A percentile compares a stretch with the other conserved stretches of the same genome.
These are phyloP conservation scores for Coccinonectria pachysandricola DNA, from an alignment of 2,329 filamentous ascomycete species.

Conservation along the genomic window DNA sequence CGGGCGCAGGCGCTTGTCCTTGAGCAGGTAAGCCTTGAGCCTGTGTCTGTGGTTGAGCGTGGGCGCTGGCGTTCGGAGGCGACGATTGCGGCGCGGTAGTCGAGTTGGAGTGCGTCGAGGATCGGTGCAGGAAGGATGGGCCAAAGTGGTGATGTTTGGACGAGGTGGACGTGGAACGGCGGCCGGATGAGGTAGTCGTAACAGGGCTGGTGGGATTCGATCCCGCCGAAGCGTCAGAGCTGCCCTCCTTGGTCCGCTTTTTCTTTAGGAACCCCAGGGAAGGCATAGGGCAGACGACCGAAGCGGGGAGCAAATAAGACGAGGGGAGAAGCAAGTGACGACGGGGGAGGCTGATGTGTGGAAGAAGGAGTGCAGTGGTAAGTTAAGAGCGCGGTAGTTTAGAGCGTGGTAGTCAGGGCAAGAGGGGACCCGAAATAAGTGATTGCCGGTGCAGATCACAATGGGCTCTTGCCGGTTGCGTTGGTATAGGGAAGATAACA, in stretches of 20 bases:
- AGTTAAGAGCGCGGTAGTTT: too few species aligned
- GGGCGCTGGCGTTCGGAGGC: too few species aligned
- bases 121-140: constrained; percentile 23
- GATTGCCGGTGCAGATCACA: too few species aligned
- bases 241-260: constrained; percentile 92
- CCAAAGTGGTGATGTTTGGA: constrained; percentile 44
- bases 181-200: constrained; percentile 40
- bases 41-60: constrained; percentile 2
- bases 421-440: too few species aligned
- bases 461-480: too few species aligned
- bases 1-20: constrained; percentile 13
- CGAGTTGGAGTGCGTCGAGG: constrained; percentile 20
- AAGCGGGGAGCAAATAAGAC: too few species aligned
- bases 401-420: too few species aligned
- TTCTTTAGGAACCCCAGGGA: constrained; percentile 94
- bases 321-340: constrained; percentile 4
- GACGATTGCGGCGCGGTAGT: constrained; percentile 21
- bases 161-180: constrained; percentile 33
- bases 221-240: constrained; percentile 57
- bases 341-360: constrained; percentile 1
- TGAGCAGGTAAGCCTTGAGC: constrained; percentile 5
- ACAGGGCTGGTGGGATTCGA: constrained; percentile 55
- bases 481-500: too few species aligned
- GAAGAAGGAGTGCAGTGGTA: constrained; percentile 2
- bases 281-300: constrained; percentile 75